Conservation (phyloP, 495 filamentous ascomycete species). For the Lindgomyces ingoldianus region DNA sequence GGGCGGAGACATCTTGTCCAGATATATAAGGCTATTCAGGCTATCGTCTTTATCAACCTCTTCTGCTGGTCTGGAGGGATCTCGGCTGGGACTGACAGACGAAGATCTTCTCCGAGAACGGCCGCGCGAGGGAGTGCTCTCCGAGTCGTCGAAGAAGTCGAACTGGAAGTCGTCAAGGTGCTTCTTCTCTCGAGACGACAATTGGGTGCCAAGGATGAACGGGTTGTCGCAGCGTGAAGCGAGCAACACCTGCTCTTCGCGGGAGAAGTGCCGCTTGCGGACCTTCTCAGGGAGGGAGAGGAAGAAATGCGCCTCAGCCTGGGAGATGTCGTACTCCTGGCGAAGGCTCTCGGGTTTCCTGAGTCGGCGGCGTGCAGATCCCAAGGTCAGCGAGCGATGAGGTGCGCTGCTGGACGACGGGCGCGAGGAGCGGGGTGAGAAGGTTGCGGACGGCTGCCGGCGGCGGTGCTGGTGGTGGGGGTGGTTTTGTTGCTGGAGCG, state of each 20-base stretch:
- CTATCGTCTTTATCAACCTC: slow-evolving; percentile 7
- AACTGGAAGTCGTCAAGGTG: slow-evolving; percentile 29
- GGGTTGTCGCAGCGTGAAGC: slow-evolving; percentile 58
- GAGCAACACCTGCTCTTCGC: slow-evolving; percentile 69
- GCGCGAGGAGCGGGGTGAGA: slow-evolving; percentile 1
- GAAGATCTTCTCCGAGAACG: slow-evolving; percentile 8
- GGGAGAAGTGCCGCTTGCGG: slow-evolving; percentile 67
- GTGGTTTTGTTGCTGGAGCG: slow-evolving; percentile 1
- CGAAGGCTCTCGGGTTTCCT: slow-evolving; percentile 30
- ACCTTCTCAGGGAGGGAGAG: slow-evolving; percentile 70
- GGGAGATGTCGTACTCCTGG: slow-evolving; percentile 37
- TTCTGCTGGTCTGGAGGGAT: background rate
- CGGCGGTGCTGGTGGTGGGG: background rate
- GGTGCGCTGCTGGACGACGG: background rate
- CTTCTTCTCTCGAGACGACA: slow-evolving; percentile 35
- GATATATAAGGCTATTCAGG: slow-evolving; percentile 12
- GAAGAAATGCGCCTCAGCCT: slow-evolving; percentile 71
- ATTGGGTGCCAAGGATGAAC: slow-evolving; percentile 43
- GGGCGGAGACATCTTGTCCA: slow-evolving; percentile 40
- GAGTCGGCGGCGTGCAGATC: slow-evolving; percentile 24
- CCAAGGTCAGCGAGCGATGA: slow-evolving; percentile 12
- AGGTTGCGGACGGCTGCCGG: background rate
- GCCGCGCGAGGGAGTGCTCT: slow-evolving; percentile 1
- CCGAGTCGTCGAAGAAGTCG: slow-evolving; percentile 31
- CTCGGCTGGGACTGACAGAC: slow-evolving; percentile 15